Evolutionary conservation across 176 grass and related monocot species (phyloP).

Genomic region (Dactylis glomerata): DNA sequence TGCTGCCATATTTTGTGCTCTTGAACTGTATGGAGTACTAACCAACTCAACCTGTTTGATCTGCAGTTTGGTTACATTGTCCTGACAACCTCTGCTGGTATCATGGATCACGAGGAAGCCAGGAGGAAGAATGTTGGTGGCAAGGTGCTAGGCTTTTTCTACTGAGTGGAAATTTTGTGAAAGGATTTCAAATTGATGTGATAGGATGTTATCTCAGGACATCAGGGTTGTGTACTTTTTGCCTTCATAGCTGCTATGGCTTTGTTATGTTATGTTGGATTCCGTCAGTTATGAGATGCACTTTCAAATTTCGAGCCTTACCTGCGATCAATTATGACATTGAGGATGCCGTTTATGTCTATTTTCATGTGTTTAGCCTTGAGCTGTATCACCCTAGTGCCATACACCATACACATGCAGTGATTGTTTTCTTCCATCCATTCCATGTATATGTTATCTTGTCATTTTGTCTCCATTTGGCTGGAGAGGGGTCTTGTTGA

Average conservation of each 20-base stretch:
- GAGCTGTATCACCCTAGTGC: not conserved
- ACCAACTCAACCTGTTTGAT: not conserved
- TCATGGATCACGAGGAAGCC: constrained; percentile 78
- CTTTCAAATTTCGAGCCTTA: not conserved
- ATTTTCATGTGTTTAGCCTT: not conserved
- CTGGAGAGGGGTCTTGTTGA: not conserved
- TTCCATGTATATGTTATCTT: not conserved
- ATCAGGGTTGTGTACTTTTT: constrained; percentile 9
- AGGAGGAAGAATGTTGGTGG: constrained; percentile 77
- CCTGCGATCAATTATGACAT: not conserved
- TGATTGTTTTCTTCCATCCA: not conserved
- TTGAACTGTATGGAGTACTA: not conserved
- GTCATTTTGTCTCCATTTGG: not conserved
- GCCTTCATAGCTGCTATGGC: constrained; percentile 1
- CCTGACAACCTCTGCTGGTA: constrained; percentile 75
- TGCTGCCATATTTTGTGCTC: not conserved
- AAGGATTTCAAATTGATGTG: not conserved
- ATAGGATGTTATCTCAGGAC: constrained; percentile 21
- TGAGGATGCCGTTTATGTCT: not conserved
- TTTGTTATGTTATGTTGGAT: constrained; percentile 15
- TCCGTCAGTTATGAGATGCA: constrained; percentile 14
- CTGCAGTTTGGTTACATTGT: constrained; percentile 80
- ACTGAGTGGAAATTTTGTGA: constrained; percentile 30
- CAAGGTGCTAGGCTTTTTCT: constrained; percentile 75
- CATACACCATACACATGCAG: not conserved